phyloP scores from a whole-genome alignment of 2,329 filamentous ascomycete genomes.

The Aphanocladium album region DNA sequence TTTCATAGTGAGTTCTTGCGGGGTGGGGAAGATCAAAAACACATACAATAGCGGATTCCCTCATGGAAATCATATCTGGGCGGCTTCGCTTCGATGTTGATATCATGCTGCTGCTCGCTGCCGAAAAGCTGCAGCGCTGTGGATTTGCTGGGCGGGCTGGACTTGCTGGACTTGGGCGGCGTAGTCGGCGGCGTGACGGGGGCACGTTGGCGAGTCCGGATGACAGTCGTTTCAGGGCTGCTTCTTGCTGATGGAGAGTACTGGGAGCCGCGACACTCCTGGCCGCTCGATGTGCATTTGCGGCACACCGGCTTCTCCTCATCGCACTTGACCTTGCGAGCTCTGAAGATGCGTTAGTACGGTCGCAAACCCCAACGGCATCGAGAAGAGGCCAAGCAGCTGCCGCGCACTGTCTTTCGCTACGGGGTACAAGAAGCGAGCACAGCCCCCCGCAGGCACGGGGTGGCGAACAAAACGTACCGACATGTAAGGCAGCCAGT shows the following conservation, averaged over 20 bases:
- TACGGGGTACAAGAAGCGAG: not conserved
- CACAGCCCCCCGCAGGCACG: not conserved
- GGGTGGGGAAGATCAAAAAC: not conserved
- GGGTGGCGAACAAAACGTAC: not conserved
- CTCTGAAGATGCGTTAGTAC: not conserved
- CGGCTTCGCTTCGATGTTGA: not conserved
- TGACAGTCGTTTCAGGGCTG: not conserved
- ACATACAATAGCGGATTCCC: not conserved
- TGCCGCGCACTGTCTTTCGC: no score
- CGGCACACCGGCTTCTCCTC: slow-evolving; percentile 2
- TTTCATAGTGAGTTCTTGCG: no score
- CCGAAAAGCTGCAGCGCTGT: not conserved
- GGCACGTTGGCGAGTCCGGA: not conserved
- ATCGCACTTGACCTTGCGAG: not conserved
- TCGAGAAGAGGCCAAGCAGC: no score
- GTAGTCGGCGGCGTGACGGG: not conserved
- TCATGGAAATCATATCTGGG: not conserved
- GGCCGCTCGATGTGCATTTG: not conserved
- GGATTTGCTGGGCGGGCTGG: not conserved
- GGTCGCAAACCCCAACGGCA: not conserved
- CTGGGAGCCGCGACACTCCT: not conserved
- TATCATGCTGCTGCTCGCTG: not conserved
- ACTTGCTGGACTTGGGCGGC: not conserved
- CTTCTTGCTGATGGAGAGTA: not conserved
- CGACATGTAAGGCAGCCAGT: slow-evolving; percentile 1